A percentile compares a stretch with the other conserved stretches of the same genome.
Evolutionary conservation across 805 yeast species (phyloP).

Genomic region (Candida wancherniae): DNA sequence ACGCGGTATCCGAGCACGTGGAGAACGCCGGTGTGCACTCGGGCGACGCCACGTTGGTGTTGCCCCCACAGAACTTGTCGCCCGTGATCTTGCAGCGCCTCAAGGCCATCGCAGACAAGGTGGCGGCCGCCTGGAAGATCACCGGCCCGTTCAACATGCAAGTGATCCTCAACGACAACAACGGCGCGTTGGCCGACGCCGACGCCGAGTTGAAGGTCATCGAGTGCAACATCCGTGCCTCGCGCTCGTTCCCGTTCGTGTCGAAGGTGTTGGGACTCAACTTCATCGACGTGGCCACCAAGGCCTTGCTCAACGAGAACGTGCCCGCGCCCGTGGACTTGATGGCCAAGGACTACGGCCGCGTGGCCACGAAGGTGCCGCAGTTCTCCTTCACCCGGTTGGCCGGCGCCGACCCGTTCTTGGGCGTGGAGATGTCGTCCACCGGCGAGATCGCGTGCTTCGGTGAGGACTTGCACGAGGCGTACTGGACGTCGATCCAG

Average conservation of each 20-base stretch:
- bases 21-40: conserved; percentile 99
- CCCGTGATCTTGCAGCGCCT: conserved; percentile 64
- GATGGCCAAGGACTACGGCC: conserved; percentile 69
- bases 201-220: conserved; percentile 78
- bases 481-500: conserved; percentile 97
- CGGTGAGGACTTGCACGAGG: conserved; percentile 79
- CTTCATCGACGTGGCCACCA: conserved; percentile 92
- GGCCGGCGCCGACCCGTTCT: conserved; percentile 98
- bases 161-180: conserved; percentile 55
- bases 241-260: conserved; percentile 98
- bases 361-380: conserved; percentile 96
- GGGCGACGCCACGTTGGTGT: conserved; percentile 93
- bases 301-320: conserved; percentile 70
- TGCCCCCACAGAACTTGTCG: conserved; percentile 83
- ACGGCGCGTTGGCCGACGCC: conserved; percentile 47
- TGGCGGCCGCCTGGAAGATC: conserved; percentile 89
- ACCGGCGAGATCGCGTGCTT: conserved; percentile 99
- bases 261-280: conserved; percentile 94
- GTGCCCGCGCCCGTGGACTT: conserved; percentile 78
- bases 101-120: conserved; percentile 86
- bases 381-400: conserved; percentile 97
- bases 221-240: conserved; percentile 98
- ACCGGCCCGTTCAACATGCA: conserved; percentile 99
- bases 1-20: conserved; percentile 95
- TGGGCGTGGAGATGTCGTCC: conserved; percentile 99